Evolutionary conservation across 2,329 filamentous ascomycete species (phyloP), one percentile per base, ranked within the genome.

Genomic region (Diaporthe vexans): DNA sequence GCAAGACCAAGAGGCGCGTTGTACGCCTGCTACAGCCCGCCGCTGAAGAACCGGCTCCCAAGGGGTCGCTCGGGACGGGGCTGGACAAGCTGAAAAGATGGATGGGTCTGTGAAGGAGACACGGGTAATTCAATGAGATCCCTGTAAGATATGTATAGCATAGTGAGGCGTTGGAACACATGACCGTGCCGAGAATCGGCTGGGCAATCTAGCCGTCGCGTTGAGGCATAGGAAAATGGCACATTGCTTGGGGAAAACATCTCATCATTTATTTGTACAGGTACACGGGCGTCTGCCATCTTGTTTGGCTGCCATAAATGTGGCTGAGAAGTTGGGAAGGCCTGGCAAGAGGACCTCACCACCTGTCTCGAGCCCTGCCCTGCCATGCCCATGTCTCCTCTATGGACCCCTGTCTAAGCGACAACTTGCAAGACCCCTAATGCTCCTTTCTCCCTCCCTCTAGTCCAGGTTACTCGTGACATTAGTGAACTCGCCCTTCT

Each of bases 401-500:
- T 51, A 59, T 57, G 24, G 24, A 35, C 40, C 43, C 43, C 5
- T 24, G 40, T 68, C 58, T 46, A 26, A 58, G 11, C 57, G 70
- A 33, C 63, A 35, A 43, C 43, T 51, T 52, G 35, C 33, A 43
- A 29, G 10, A 13, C 43, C 21, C 33, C 48, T n/a, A 4, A 29
- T 29, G 37, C 37, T 24, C n/a, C 46, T 24, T 26, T 11, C 21
- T 58, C 13, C 24, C 10, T 24, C 24, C 68, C 61, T 77, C 74
- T 87, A 91, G n/a, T 90, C 89, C 82, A 97, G 83, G 81, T 92
- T 87, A 80, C 93, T 94, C 74, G 94, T 97, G 71, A 98, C 95
- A 83, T 98, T 98, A 77, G 93, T 96, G 85, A 99, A 99, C 88
- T 99, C 97, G 84, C 95, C 95, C 91, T 97, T 97, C 84, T 98